Evolutionary conservation across 83 land plant genomes (phyloP), one percentile per base, ranked within the genome.

Genomic region (Isoetes engelmannii): DNA sequence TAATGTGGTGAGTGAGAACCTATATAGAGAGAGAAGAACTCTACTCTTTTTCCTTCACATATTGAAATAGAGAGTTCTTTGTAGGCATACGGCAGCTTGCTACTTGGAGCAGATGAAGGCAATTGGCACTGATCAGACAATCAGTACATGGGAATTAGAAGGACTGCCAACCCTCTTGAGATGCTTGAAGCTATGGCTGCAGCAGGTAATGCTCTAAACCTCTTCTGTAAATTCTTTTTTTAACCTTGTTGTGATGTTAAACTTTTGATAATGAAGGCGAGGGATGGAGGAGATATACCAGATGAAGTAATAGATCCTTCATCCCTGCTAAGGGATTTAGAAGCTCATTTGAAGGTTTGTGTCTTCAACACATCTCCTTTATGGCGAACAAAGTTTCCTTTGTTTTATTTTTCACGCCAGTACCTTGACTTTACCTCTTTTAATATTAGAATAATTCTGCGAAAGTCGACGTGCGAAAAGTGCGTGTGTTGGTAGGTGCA

Each of bases 41-140:
- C 13, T 61, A 6, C 4, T 46, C 6, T 13, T 10, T 65, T 48
- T 18, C 10, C 28, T 54, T 65, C n/a, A 60, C 63, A 60, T 13
- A 13, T 60, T 19, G 1, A 0, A 64, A 47, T 15, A 37, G 3
- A 64, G 2, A 17, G 41, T 7, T 9, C 9, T 12, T 73, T 51
- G n/a, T 68, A 78, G 81, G 81, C 59, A 78, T 66, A 78, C 81
- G 17, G 81, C 77, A 18, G 57, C 77, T 10, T 63, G 70, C 57
- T 78, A 78, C 42, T 28, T 73, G 70, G 28, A 63, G 63, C 68
- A 50, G 46, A 58, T 78, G 68, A 68, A 37, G 41, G 57, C 61
- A 57, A 19, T 45, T 48, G 61, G n/a, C 3, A 69, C 55, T 4
- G 54, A 48, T 10, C 6, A 58, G 21, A 15, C 18, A 44, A 47